A percentile compares a stretch with the other conserved stretches of the same genome.
These are phyloP conservation scores for Peziza echinospora DNA, from an alignment of 495 filamentous ascomycete genomes.

Conservation along the genomic window DNA sequence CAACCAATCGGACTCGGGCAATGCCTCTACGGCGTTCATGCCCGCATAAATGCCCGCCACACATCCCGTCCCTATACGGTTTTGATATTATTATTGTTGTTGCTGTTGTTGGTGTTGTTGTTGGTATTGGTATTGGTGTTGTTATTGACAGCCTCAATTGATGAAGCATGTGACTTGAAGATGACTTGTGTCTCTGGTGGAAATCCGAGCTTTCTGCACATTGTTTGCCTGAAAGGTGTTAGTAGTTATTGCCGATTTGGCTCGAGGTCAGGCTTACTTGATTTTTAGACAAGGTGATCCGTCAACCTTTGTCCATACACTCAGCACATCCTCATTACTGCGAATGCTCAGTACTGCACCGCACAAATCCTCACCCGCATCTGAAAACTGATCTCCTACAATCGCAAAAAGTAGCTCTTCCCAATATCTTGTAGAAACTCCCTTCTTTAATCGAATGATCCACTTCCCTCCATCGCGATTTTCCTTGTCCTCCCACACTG, in stretches of 20 bases:
- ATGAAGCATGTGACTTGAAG: constrained; percentile 73
- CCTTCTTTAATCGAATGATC: constrained; percentile 90
- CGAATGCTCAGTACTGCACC: constrained; percentile 83
- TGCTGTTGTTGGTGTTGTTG: too few species aligned
- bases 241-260: constrained; percentile 1
- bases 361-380: constrained; percentile 85
- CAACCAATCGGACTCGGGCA: too few species aligned
- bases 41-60: too few species aligned
- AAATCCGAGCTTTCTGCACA: constrained; percentile 69
- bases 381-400: constrained; percentile 84
- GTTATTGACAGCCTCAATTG: constrained; percentile 17
- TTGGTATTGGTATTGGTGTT: neutral
- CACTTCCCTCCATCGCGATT: constrained; percentile 94
- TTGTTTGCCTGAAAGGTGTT: constrained; percentile 48
- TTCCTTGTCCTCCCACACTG: constrained; percentile 96
- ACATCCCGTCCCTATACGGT: too few species aligned
- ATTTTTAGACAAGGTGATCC: constrained; percentile 92
- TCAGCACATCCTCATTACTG: constrained; percentile 89
- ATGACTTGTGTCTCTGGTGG: constrained; percentile 75
- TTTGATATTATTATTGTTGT: too few species aligned
- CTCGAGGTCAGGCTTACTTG: constrained; percentile 34
- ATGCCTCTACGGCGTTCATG: too few species aligned
- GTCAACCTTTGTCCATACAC: constrained; percentile 86
- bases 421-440: constrained; percentile 91
- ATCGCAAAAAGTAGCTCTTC: constrained; percentile 84